Conservation (phyloP, 768 basidiomycete genomes). For the Lactifluus piperatus region DNA sequence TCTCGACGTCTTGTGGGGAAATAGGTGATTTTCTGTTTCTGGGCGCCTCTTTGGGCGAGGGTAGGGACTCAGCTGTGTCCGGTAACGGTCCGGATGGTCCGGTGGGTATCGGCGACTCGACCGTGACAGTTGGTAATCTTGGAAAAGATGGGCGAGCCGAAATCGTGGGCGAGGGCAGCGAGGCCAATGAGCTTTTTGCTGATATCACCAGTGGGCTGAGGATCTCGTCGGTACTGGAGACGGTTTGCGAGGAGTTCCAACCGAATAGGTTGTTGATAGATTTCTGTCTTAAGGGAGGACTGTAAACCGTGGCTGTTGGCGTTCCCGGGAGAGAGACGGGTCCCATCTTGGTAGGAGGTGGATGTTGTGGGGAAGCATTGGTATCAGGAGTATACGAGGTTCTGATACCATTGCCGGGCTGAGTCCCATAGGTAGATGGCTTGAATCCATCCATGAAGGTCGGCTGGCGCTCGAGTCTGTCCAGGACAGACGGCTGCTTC, state of each 20-base stretch:
- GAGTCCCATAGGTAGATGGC: not conserved
- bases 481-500: not conserved
- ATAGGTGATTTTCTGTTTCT: not conserved
- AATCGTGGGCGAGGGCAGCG: conserved; percentile 14
- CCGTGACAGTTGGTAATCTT: not conserved
- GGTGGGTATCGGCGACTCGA: not conserved
- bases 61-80: not conserved
- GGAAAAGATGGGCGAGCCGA: conserved; percentile 10
- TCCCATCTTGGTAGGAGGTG: conserved; percentile 23
- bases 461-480: not conserved
- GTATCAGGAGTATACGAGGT: not conserved
- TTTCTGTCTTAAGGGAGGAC: conserved; percentile 16
- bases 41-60: not conserved
- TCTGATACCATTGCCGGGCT: not conserved
- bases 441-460: conserved; percentile 6
- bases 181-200: conserved; percentile 6
- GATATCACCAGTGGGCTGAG: conserved; percentile 24
- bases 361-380: not conserved
- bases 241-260: conserved; percentile 22
- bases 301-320: conserved; percentile 26
- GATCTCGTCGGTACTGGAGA: conserved; percentile 14
- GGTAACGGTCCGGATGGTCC: not conserved
- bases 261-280: conserved; percentile 22
- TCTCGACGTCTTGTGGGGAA: conserved; percentile 12
- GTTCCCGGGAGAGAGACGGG: conserved; percentile 28